Base-by-base conservation (phyloP, 371 early-diverging fungal genomes). In the Mucor velutinosus region DNA sequence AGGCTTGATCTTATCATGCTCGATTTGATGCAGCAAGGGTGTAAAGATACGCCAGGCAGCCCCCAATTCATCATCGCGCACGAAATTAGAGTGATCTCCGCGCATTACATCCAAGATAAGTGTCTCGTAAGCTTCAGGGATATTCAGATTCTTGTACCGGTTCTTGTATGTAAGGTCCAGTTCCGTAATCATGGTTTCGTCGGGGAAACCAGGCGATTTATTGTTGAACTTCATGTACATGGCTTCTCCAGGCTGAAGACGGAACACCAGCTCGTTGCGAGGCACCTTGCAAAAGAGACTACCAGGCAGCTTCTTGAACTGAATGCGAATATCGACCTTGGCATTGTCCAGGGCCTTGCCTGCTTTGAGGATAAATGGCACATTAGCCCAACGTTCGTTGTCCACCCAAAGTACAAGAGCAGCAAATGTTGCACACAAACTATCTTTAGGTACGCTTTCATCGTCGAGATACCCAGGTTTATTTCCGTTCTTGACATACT, bases 31-130 rank as follows among this genome's bases (percentile, higher is more conserved):
- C 66, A 98, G 78, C 19, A 97, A 77, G 2, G 99, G 99, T 1
- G 98, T 98, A 74, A 98, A 98, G 37, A 98, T 95, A 67, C 88
- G 88, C 99, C 99, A 98, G 1, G 99, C 95, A 39, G 92, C 96
- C 55, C 94, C 93, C 25, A 98, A 76, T 81, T 98, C 99, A 76
- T 98, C 99, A 68, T 93, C 91, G 27, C 98, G 89, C 32, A 98
- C 97, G 89, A 98, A 98, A 83, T 98, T 97, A 64, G 95, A 89
- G 76, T 95, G 95, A 68, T 98, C 97, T 14, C 94, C 94, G 25
- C 90, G 88, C 56, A 98, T 74, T 0, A 90, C 90, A 71, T 98
- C 99, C 41, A 98, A 76, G 55, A 98, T 90, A 56, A 98, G 83
- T 7, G 93, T 85, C 70, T 96, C 97, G 80, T 98, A 98, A 4